Base-by-base conservation (phyloP, 2,329 filamentous ascomycete species). In the Stemphylium lycopersici region DNA sequence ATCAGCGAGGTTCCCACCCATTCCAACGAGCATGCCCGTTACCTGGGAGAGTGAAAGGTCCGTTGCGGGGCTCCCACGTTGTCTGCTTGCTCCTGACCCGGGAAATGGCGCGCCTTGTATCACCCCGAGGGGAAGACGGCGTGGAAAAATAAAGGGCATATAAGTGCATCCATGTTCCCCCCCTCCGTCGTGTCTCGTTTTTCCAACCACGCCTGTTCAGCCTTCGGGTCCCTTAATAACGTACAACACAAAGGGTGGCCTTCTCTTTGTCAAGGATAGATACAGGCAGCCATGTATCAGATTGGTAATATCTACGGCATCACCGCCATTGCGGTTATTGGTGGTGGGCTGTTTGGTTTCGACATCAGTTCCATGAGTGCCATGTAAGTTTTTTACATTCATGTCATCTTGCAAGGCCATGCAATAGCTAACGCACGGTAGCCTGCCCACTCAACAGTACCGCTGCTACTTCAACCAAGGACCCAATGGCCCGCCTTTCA, bases 281-380 rank as follows among this genome's bases (percentile, higher is more conserved):
- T 31, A 42, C 34, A 18, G 24, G 38, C 58, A 64, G 22, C 48
- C n/a, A 68, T 69, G 68, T 70, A 70, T 61, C 66, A 72, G 45
- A 80, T 84, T 48, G 80, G 82, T 20, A 86, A 86, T 59, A 80
- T 85, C 63, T 86, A 87, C 67, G 71, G 80, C 52, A 83, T 85
- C 59, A 81, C 83, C 48, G 81, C 81, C 67, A 83, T 85, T 69
- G 78, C 83, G 70, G 80, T 84, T 58, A 80, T 81, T 78, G 88
- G 88, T 62, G 88, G 88, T 70, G 85, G 83, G 20, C 79, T 91
- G 22, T 91, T 92, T 67, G 90, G 90, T 64, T 92, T 92, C 70
- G 90, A 92, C 76, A 90, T 92, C 66, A 85, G 83, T 51, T 89
- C 87, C 38, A 90, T 91, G 88, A 87, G 84, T 53, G 77, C 77